A percentile compares a stretch with the other conserved stretches of the same genome.
phyloP scores from a whole-genome alignment of 805 yeast genomes.

The Metschnikowia kofuensis region DNA sequence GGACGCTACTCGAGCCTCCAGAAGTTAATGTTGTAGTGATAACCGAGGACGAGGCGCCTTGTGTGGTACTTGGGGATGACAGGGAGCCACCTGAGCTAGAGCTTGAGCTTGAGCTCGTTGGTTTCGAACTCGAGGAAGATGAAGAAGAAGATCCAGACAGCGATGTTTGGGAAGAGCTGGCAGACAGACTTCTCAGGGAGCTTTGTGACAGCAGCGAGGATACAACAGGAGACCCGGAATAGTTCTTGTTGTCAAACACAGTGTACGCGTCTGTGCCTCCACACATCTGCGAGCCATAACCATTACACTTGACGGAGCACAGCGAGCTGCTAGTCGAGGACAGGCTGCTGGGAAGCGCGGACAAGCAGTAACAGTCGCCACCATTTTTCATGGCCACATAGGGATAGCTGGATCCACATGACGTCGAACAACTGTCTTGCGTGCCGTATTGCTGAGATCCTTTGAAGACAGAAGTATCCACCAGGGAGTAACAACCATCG shows the following conservation, averaged over 20 bases:
- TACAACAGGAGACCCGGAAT: slow-evolving; percentile 17
- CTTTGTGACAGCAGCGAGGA: slow-evolving; percentile 1
- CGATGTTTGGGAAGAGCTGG: not conserved
- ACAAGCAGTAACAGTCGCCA: slow-evolving; percentile 38
- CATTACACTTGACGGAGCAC: slow-evolving; percentile 34
- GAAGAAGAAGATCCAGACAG: not conserved
- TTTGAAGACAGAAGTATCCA: slow-evolving; percentile 22
- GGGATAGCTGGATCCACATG: slow-evolving; percentile 31
- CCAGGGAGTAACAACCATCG: slow-evolving; percentile 31
- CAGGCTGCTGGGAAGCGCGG: slow-evolving; percentile 24
- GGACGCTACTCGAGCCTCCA: slow-evolving; percentile 2
- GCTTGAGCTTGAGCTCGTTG: not conserved
- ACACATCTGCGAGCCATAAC: slow-evolving; percentile 33
- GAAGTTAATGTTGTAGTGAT: slow-evolving; percentile 3
- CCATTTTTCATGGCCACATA: slow-evolving; percentile 40
- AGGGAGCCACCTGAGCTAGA: slow-evolving; percentile 1
- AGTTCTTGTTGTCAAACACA: slow-evolving; percentile 19
- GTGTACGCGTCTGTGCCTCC: slow-evolving; percentile 37
- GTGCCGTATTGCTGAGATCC: slow-evolving; percentile 30
- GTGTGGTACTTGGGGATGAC: not conserved
- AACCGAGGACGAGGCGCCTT: not conserved
- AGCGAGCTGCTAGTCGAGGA: slow-evolving; percentile 10
- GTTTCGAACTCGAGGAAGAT: not conserved
- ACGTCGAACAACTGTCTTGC: slow-evolving; percentile 25
- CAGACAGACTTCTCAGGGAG: slow-evolving; percentile 3